A percentile compares a stretch with the other conserved stretches of the same genome.
These are phyloP conservation scores for Hypoxylon trugodes DNA, from an alignment of 495 filamentous ascomycete species.

Conservation along the genomic window DNA sequence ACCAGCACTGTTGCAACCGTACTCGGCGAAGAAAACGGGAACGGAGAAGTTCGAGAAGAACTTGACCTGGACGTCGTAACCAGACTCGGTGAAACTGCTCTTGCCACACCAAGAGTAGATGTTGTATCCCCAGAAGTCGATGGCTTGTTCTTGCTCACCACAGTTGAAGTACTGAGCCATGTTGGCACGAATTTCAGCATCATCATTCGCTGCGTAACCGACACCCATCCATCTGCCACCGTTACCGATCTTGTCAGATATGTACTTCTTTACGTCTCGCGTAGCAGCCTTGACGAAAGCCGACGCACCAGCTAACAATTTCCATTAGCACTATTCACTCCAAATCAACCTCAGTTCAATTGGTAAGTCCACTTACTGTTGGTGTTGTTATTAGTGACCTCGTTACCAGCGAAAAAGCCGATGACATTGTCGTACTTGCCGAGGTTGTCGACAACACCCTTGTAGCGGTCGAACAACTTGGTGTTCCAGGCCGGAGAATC, in stretches of 20 bases:
- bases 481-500: constrained; percentile 78
- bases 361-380: constrained; percentile 61
- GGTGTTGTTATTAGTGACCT: constrained; percentile 84
- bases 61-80: constrained; percentile 78
- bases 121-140: constrained; percentile 99
- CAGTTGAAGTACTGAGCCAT: constrained; percentile 96
- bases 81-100: constrained; percentile 74
- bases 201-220: constrained; percentile 95
- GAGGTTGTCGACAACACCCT: constrained; percentile 80
- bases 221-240: constrained; percentile 84
- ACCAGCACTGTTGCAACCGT: constrained; percentile 82
- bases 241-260: constrained; percentile 65
- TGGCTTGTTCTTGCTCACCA: constrained; percentile 66
- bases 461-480: constrained; percentile 80
- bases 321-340: constrained; percentile 3
- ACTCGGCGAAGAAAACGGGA: constrained; percentile 97
- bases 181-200: constrained; percentile 75
- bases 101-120: constrained; percentile 98
- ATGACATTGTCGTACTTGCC: constrained; percentile 83
- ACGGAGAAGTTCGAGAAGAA: constrained; percentile 89
- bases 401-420: constrained; percentile 97
- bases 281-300: constrained; percentile 97
- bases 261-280: constrained; percentile 93
- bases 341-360: neutral
- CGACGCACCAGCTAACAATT: constrained; percentile 66